phyloP scores from a whole-genome alignment of 805 yeast species.

The Candida easanensis region DNA sequence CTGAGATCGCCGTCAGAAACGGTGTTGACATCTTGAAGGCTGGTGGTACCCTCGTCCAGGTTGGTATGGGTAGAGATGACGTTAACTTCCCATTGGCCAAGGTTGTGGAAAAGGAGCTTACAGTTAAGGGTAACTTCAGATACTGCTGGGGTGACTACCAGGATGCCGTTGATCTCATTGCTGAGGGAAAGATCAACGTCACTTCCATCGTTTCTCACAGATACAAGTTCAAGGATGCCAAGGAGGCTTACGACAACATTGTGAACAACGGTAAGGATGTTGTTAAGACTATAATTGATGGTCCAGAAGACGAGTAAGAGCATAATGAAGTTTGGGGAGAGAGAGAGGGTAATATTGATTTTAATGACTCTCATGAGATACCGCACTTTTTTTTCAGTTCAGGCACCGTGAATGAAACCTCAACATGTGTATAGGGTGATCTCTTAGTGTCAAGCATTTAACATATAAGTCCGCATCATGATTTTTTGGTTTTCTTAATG shows the following conservation, averaged over 20 bases:
- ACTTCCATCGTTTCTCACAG: conserved; percentile 72
- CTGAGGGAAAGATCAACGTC: conserved; percentile 61
- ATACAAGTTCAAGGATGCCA: conserved; percentile 68
- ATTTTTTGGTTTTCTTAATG: no score
- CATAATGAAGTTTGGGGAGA: no score
- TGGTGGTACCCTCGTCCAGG: conserved; percentile 79
- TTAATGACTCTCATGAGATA: no score
- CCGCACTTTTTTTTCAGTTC: no score
- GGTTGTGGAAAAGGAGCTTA: conserved; percentile 64
- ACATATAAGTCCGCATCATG: no score
- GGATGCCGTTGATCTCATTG: conserved; percentile 65
- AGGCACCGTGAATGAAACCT: no score
- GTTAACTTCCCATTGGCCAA: conserved; percentile 73
- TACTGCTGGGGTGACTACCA: conserved; percentile 76
- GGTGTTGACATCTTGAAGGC: conserved; percentile 60
- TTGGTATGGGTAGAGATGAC: conserved; percentile 76
- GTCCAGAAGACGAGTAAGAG: conserved; percentile 45
- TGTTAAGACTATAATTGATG: conserved; percentile 78
- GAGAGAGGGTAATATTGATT: no score
- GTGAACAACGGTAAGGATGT: conserved; percentile 62
- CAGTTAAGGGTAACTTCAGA: conserved; percentile 75
- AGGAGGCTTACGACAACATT: conserved; percentile 65
- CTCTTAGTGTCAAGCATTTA: no score
- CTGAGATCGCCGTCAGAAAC: conserved; percentile 67
- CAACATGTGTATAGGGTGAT: no score